Evolutionary conservation across 345 rosid genomes (phyloP), one percentile per base, ranked within the genome.

Genomic region (Gossypium bickii): DNA sequence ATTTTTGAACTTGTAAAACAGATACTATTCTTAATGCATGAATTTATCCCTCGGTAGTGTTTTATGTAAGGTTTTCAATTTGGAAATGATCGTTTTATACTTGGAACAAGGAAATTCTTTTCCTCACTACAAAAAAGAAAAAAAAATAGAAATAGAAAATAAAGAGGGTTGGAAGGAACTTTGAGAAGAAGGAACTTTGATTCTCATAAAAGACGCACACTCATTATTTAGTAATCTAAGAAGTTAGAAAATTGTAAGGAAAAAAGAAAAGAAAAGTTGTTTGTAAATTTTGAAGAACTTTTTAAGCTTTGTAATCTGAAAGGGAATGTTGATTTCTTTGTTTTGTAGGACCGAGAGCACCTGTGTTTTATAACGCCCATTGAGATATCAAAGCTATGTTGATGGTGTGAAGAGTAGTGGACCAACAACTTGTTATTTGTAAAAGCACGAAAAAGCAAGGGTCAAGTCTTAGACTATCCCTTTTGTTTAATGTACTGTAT

Each of bases 341-440:
- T 24, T n/a, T 17, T 27, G 13, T 65, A 67, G 83, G 77, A 61
- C 47, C 62, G 27, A 38, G 60, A 52, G 59, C 27, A 52, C 49
- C 3, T 63, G 3, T 25, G 34, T 51, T 12, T 65, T 2, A n/a
- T 41, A 34, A 34, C 52, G 44, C 67, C 49, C 60, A 55, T 55
- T 18, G 72, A 7, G 72, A 80, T 80, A 70, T 56, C 69, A 73
- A 59, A 73, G 58, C 45, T 48, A 58, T 65, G 58, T 59, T 61
- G 67, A 17, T n/a, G 69, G 77, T 9, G 60, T 15, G 15, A 18
- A 24, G 27, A 56, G 5, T 56, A 20, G 60, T 56, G 25, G 60
- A 56, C 22, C 60, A 18, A 20, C 22, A 20, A 18, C 24, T 24
- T n/a, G 25, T 18, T 55, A n/a, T 55, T 57, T 57, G 29, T 11